Conservation (phyloP, 1,139 yeast species). For the Candida frijolesensis region DNA sequence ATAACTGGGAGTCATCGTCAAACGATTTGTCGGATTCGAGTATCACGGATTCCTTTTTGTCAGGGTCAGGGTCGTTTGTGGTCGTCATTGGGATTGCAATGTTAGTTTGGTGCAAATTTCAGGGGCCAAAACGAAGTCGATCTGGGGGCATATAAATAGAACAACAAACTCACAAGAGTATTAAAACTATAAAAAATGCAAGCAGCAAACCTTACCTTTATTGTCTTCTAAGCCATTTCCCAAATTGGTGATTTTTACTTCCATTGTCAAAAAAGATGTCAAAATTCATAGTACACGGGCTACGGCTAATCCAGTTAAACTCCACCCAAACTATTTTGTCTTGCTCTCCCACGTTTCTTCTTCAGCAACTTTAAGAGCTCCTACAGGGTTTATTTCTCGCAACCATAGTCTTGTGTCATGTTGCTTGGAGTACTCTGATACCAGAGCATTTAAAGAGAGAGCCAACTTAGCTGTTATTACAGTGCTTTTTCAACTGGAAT, state of each 20-base stretch:
- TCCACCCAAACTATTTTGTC: too few relatives aligned
- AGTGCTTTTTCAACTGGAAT: too few relatives aligned
- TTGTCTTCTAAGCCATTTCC: conserved; percentile 2
- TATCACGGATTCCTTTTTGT: conserved; percentile 7
- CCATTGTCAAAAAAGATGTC: too few relatives aligned
- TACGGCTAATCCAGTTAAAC: too few relatives aligned
- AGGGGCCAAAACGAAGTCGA: not conserved
- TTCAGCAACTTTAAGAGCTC: too few relatives aligned
- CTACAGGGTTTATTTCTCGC: too few relatives aligned
- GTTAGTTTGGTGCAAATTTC: not conserved
- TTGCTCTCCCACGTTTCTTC: too few relatives aligned
- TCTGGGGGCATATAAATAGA: not conserved
- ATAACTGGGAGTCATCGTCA: conserved; percentile 17
- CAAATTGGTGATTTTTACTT: not conserved
- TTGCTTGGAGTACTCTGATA: too few relatives aligned
- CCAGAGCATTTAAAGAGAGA: too few relatives aligned
- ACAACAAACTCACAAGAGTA: not conserved
- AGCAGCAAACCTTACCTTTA: not conserved
- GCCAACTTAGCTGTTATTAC: too few relatives aligned
- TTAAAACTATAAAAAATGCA: not conserved
- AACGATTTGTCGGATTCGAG: conserved; percentile 2
- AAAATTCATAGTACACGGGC: too few relatives aligned
- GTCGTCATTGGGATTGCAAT: not conserved
- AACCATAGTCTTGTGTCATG: too few relatives aligned
- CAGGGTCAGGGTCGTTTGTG: conserved; percentile 7